Evolutionary conservation across 2,329 filamentous ascomycete genomes (phyloP), one percentile per base, ranked within the genome.

Genomic region (Fusarium sp.): DNA sequence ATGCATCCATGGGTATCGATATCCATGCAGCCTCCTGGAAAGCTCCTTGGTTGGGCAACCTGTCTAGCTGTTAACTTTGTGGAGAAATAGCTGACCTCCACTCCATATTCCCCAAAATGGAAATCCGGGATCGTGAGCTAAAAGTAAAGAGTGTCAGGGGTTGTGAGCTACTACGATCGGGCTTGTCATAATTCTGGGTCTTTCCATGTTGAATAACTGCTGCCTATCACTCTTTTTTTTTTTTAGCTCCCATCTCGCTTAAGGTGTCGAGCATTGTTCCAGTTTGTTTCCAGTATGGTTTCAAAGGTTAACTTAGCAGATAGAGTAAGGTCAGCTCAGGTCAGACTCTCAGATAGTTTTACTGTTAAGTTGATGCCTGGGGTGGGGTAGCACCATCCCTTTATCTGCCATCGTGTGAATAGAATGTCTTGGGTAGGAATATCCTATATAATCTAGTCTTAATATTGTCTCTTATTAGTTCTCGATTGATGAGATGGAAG

Each of bases 61-160:
- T 28, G 26, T 28, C 12, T 28, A 28, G 26, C 26, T 28, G 26
- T 54, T 38, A 30, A 56, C 34, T 43, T 53, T 62, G 67, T 67
- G 63, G 67, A 40, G 62, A 67, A 62, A 24, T 43, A 15, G 26
- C 43, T 56, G 47, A 43, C 56, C 38, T 63, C 62, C 63, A 62
- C 56, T 39, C 24, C 8, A 26, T 9, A 21, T 48, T 26, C 12
- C 60, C 63, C 34, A 43, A 67, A 67, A 54, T 44, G 64, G 64
- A 64, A 67, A 67, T 47, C 63, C 53, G 64, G 64, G 32, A 59
- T 44, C 30, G 49, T 34, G 32, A 34, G 32, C 40, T 26, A 34
- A 56, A 44, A 43, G 39, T 34, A 20, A 34, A 34, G 7, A 15
- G 26, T 52, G 32, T n/a, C 48, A 62, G 56, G 59, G 59, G 30